Evolutionary conservation across 2,329 filamentous ascomycete genomes (phyloP).

Genomic region (Zymoseptoria tritici): DNA sequence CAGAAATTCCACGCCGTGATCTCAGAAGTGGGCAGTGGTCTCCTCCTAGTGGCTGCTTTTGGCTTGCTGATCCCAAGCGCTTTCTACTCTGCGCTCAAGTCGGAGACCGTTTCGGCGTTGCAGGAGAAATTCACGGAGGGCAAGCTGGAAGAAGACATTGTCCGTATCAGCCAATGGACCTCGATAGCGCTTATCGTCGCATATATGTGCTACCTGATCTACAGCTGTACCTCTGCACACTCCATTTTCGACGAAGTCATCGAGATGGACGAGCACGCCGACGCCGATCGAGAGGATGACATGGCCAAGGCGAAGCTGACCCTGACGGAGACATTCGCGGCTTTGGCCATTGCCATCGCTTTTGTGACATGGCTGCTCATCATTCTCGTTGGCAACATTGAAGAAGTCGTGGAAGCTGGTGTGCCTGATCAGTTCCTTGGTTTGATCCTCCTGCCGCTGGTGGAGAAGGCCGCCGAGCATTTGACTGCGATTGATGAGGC

Average conservation of each 20-base stretch:
- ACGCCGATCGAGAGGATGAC: conserved; percentile 57
- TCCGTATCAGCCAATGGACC: conserved; percentile 62
- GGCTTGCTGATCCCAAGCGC: conserved; percentile 42
- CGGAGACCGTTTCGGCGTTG: conserved; percentile 18
- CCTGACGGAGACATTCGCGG: conserved; percentile 61
- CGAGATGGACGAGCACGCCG: conserved; percentile 59
- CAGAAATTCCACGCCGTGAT: conserved; percentile 67
- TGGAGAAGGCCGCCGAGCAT: conserved; percentile 81
- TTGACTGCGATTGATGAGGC: conserved; percentile 77
- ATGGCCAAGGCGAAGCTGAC: conserved; percentile 60
- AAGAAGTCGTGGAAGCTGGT: conserved; percentile 42
- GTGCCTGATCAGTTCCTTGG: conserved; percentile 55
- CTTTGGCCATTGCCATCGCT: conserved; percentile 55
- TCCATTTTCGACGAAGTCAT: conserved; percentile 70
- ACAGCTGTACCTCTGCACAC: conserved; percentile 68
- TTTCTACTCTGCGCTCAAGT: conserved; percentile 43
- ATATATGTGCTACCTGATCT: conserved; percentile 56
- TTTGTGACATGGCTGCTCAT: conserved; percentile 68
- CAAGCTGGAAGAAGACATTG: conserved; percentile 38
- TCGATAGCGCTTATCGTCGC: conserved; percentile 63
- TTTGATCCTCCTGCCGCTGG: conserved; percentile 69
- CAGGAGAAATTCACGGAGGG: conserved; percentile 36
- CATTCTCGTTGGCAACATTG: conserved; percentile 68
- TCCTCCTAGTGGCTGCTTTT: conserved; percentile 65
- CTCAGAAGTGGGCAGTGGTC: conserved; percentile 68